Conservation (phyloP, 2,329 filamentous ascomycete species). For the Ceratocystis cubensis region DNA sequence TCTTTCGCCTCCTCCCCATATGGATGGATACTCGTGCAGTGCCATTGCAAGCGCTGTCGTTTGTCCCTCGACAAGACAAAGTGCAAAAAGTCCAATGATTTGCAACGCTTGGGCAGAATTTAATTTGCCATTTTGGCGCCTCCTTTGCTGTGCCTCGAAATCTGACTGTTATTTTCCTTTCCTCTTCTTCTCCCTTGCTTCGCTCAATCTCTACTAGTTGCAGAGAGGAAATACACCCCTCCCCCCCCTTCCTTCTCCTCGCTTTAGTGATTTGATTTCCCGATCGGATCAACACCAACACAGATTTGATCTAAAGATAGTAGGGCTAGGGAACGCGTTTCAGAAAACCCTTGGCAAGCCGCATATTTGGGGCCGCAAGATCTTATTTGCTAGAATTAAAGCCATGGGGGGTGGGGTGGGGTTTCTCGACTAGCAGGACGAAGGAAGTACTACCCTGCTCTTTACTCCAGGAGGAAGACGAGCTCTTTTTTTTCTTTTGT, state of each 20-base stretch:
- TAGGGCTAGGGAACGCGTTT: slow-evolving; percentile 4
- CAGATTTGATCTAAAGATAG: slow-evolving; percentile 7
- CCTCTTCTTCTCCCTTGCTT: background rate
- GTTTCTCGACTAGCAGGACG: background rate
- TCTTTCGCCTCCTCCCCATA: too few species aligned
- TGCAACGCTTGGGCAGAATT: background rate
- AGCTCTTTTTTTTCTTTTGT: background rate
- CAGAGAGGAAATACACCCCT: background rate
- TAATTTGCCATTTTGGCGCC: slow-evolving; percentile 2
- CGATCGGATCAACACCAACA: slow-evolving; percentile 3
- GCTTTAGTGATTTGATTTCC: background rate
- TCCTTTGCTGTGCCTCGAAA: slow-evolving; percentile 7
- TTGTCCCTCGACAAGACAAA: background rate
- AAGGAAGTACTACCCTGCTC: background rate
- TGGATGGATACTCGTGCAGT: too few species aligned
- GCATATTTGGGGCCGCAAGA: slow-evolving; percentile 4
- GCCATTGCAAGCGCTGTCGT: background rate
- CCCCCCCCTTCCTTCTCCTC: background rate
- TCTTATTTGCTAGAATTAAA: background rate
- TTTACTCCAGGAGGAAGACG: background rate
- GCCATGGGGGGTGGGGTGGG: background rate
- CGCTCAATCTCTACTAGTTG: background rate
- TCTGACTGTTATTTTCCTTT: too few species aligned
- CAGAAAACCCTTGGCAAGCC: slow-evolving; percentile 3
- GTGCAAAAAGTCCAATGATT: slow-evolving; percentile 6